Base-by-base conservation (phyloP, 2,329 filamentous ascomycete genomes). In the Basipetospora chlamydospora region DNA sequence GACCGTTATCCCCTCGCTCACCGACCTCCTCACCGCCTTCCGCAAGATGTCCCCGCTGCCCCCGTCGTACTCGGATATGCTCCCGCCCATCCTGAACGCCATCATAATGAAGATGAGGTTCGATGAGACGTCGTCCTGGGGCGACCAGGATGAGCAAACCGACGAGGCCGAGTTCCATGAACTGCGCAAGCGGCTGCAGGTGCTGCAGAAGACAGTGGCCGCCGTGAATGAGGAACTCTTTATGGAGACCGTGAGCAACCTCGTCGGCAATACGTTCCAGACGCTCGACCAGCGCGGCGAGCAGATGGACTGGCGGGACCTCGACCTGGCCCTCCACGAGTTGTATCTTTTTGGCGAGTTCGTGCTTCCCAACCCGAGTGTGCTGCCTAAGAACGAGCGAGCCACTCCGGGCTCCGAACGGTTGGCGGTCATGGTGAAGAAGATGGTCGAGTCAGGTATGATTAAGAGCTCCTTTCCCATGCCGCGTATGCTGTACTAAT, bases 111-210 rank as follows among this genome's bases (percentile, higher is more conserved):
- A 98, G 62, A 95, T 96, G 86, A 80, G 88, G 52, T 96, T 93
- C 51, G 90, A 98, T 49, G 88, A 95, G 53, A 95, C 88, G 5
- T 81, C 83, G 2, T 80, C 73, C 15, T 96, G 88, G 88, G 88
- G 87, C 26, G 78, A 87, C 40, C 87, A 95, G 52, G 86, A 93
- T 47, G 87, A 93, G 47, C 80, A 93, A 55, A 93, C 86, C 2
- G 90, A 96, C 48, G 90, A 98, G 59, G 90, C 88, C 18, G 90
- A 98, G 54, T 98, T 98, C 48, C 83, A 93, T 51, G 90, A 98
- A 47, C 67, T 98, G 37, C 77, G 92, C 41, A 92, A 93, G 55
- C 75, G 84, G 47, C 65, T 98, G 33, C 84, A 93, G 55, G 79
- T 86, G 28, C 64, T 98, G 28, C 90, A 98, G 55, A 92, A 95